Conservation (phyloP, 192 early-diverging fungal species). For the Rhizophagus prolifer region DNA sequence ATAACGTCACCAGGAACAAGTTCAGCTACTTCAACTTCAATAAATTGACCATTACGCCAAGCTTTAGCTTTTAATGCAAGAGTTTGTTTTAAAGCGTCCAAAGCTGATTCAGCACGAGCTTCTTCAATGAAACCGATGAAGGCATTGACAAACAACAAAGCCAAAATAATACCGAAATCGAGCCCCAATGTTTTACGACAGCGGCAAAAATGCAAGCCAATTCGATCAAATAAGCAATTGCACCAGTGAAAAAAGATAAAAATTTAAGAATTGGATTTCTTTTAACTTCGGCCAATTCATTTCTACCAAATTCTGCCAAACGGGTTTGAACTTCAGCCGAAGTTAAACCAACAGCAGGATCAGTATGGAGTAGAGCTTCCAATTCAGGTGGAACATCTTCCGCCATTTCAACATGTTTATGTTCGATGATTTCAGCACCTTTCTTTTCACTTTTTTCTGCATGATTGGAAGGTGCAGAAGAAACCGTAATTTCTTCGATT, state of each 20-base stretch:
- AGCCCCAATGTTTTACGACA: slow-evolving; percentile 63
- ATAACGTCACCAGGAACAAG: slow-evolving; percentile 94
- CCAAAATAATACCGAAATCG: slow-evolving; percentile 84
- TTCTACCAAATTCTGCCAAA: slow-evolving; percentile 71
- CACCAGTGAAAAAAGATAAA: slow-evolving; percentile 83
- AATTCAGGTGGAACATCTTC: slow-evolving; percentile 83
- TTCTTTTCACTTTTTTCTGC: neutral
- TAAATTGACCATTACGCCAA: slow-evolving; percentile 75
- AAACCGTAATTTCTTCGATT: no score
- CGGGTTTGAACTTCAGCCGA: slow-evolving; percentile 74
- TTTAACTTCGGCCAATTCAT: slow-evolving; percentile 82
- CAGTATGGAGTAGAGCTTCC: slow-evolving; percentile 79
- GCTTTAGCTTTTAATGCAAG: slow-evolving; percentile 82
- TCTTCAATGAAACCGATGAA: slow-evolving; percentile 93
- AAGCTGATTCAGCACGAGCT: slow-evolving; percentile 87
- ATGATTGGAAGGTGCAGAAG: no score
- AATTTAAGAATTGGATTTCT: slow-evolving; percentile 86
- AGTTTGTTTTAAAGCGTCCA: slow-evolving; percentile 93
- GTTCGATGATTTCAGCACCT: slow-evolving; percentile 51
- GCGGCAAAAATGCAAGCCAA: slow-evolving; percentile 81
- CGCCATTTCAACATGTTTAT: slow-evolving; percentile 69
- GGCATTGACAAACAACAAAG: slow-evolving; percentile 80
- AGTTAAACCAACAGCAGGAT: slow-evolving; percentile 76
- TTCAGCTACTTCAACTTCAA: slow-evolving; percentile 69
- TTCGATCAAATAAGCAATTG: slow-evolving; percentile 89